These are phyloP conservation scores for Syncephalis fuscata DNA, from an alignment of 371 early-diverging fungal genomes.

Conservation along the genomic window DNA sequence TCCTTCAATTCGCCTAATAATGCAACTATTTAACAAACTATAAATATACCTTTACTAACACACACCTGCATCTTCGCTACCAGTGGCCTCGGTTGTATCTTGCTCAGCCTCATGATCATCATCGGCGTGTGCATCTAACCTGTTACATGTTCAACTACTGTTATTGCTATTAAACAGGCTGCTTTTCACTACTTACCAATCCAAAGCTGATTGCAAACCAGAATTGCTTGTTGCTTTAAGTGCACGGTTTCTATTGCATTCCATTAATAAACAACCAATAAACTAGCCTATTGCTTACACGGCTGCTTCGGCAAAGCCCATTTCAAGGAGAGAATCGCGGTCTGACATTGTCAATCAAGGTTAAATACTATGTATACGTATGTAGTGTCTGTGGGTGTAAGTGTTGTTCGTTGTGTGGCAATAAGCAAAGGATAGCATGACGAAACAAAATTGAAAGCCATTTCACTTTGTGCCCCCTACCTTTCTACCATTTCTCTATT, in stretches of 20 bases:
- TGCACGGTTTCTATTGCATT: conserved; percentile 26
- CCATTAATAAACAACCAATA: not conserved
- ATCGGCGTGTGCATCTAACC: conserved; percentile 60
- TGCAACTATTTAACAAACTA: not conserved
- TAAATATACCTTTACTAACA: not conserved
- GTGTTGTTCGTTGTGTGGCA: no score
- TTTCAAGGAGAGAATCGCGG: conserved; percentile 40
- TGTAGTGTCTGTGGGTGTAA: no score
- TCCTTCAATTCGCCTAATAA: conserved; percentile 42
- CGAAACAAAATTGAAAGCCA: no score
- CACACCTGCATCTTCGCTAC: not conserved
- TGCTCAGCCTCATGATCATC: conserved; percentile 22
- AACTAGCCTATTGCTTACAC: conserved; percentile 25
- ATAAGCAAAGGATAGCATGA: no score
- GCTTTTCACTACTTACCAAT: conserved; percentile 55
- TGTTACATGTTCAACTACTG: conserved; percentile 5
- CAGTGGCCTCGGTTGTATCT: conserved; percentile 8
- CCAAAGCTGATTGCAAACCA: conserved; percentile 78
- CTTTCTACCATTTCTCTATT: no score
- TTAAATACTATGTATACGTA: no score
- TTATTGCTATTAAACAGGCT: not conserved
- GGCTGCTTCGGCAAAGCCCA: conserved; percentile 61
- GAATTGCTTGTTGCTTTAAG: conserved; percentile 60
- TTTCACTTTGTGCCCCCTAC: no score
- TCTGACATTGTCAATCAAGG: conserved; percentile 20